Conservation (phyloP, 208 protist genomes). For the Lotmaria passim region DNA sequence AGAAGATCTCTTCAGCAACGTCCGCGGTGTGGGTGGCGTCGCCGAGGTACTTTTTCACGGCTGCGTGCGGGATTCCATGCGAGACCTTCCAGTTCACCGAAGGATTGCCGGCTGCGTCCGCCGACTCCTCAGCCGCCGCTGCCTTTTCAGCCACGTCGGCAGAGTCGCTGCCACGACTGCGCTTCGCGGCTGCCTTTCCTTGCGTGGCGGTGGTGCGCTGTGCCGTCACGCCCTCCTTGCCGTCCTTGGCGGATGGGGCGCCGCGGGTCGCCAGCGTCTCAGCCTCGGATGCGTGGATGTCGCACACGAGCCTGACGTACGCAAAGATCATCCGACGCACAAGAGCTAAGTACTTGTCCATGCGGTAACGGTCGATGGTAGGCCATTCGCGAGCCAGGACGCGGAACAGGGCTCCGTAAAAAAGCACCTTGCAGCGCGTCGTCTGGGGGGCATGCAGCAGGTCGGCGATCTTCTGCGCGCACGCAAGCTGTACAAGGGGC, state of each 20-base stretch:
- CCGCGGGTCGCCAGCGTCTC: conserved; percentile 1
- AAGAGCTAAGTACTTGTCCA: conserved; percentile 92
- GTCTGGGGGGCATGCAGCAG: conserved; percentile 62
- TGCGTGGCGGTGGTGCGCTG: conserved; percentile 2
- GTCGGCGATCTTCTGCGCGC: conserved; percentile 73
- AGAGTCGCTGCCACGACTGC: conserved; percentile 8
- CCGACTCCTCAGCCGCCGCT: background rate
- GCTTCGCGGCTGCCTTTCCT: conserved; percentile 23
- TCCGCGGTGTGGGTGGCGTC: conserved; percentile 10
- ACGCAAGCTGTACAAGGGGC: conserved; percentile 88
- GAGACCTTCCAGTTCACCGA: conserved; percentile 25
- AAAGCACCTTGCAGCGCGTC: conserved; percentile 57
- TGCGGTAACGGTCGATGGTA: conserved; percentile 87
- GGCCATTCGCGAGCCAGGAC: conserved; percentile 89
- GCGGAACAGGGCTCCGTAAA: conserved; percentile 74
- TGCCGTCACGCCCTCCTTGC: background rate
- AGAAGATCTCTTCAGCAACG: conserved; percentile 60
- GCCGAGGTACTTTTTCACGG: conserved; percentile 30
- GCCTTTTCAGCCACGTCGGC: background rate
- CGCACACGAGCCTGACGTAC: conserved; percentile 53
- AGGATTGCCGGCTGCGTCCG: background rate
- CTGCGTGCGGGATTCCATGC: conserved; percentile 24
- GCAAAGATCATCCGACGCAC: conserved; percentile 78
- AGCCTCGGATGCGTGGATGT: conserved; percentile 36
- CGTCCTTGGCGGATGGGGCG: conserved; percentile 25